Percentiles rank a stretch among this genome's conserved stretches.
Evolutionary conservation across 1,284 basidiomycete species (phyloP).

Genomic region (Thecaphora frezii): DNA sequence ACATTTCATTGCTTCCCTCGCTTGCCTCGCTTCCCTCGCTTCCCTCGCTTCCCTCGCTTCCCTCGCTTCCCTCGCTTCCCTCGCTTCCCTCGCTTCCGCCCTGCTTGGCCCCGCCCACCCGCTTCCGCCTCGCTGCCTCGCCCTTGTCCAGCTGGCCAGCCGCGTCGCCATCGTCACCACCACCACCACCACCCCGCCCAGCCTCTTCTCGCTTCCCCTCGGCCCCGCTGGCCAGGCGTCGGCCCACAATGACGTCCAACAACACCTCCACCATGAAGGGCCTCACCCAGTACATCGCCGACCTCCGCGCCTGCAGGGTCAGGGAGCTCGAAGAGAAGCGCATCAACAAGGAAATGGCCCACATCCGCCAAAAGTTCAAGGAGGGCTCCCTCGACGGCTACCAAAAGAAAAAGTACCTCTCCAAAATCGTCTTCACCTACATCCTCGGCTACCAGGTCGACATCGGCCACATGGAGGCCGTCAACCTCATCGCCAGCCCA

Average conservation of each 20-base stretch:
- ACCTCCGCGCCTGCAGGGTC: constrained; percentile 78
- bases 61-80: constrained; percentile 9
- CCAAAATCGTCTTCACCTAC: constrained; percentile 97
- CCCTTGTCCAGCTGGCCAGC: no score
- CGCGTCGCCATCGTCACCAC: no score
- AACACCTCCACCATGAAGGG: constrained; percentile 46
- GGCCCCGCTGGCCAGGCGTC: no score
- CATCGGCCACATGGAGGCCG: constrained; percentile 97
- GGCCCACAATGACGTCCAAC: constrained; percentile 28
- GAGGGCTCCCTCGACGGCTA: constrained; percentile 96
- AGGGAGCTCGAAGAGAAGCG: constrained; percentile 77
- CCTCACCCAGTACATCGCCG: constrained; percentile 83
- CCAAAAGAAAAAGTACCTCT: constrained; percentile 92
- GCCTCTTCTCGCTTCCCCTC: no score
- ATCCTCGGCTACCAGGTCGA: constrained; percentile 99
- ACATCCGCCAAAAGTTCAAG: constrained; percentile 98
- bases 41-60: constrained; percentile 6
- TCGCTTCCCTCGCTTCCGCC: no score
- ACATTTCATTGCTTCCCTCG: not conserved
- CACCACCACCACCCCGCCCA: no score
- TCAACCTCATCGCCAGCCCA: constrained; percentile 90
- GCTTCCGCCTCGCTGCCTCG: no score
- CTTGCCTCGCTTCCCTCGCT: constrained; percentile 7
- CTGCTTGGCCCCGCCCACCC: no score
- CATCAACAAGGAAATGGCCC: constrained; percentile 99